Conservation (phyloP, 768 basidiomycete genomes). For the Hericium coralloides region DNA sequence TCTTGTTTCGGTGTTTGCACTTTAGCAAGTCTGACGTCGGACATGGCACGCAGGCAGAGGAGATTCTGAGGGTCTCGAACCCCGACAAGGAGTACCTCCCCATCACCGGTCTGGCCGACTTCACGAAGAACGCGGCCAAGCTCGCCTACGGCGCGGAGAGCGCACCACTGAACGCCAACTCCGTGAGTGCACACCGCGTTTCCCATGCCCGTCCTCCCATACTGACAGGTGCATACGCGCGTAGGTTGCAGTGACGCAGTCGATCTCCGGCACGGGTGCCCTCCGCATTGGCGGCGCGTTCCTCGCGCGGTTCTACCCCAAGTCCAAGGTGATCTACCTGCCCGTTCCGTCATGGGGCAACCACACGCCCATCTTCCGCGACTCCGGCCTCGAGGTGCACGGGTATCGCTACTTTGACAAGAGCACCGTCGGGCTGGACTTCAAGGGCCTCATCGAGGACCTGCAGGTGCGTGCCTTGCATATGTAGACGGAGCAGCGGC, state of each 20-base stretch:
- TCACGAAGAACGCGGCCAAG: conserved; percentile 80
- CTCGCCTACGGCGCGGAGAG: conserved; percentile 88
- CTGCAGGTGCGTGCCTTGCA: conserved; percentile 45
- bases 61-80: conserved; percentile 50
- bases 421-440: conserved; percentile 85
- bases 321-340: conserved; percentile 82
- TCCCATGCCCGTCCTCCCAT: neutral
- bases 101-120: conserved; percentile 83
- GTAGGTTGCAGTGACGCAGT: conserved; percentile 81
- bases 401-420: conserved; percentile 93
- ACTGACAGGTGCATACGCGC: conserved; percentile 2
- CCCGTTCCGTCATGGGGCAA: conserved; percentile 97
- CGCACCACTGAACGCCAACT: conserved; percentile 55
- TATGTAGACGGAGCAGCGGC: neutral
- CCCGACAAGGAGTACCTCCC: conserved; percentile 95
- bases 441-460: conserved; percentile 83
- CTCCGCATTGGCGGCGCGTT: conserved; percentile 93
- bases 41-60: conserved; percentile 53
- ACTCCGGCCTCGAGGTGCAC: conserved; percentile 91
- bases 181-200: conserved; percentile 38
- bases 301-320: conserved; percentile 80
- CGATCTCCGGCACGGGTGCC: conserved; percentile 97
- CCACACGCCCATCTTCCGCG: conserved; percentile 88
- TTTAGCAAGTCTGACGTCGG: neutral
- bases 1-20: neutral